Percentiles rank a stretch among this genome's conserved stretches.
Conservation (phyloP, 2,329 filamentous ascomycete species). For the Dactylonectria macrodidyma region DNA sequence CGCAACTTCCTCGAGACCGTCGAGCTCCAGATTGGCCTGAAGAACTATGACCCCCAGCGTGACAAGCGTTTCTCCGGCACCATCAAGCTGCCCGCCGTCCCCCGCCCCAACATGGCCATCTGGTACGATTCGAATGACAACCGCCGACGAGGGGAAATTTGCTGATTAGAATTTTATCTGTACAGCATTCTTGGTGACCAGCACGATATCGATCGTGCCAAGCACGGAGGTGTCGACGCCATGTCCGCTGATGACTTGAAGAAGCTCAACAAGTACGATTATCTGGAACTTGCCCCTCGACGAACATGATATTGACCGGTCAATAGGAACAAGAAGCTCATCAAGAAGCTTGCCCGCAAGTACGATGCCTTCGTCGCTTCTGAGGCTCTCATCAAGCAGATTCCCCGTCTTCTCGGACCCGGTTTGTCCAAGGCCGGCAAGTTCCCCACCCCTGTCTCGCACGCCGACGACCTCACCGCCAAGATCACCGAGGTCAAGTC, state of each 20-base stretch:
- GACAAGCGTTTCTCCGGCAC: slow-evolving; percentile 99
- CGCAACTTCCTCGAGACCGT: slow-evolving; percentile 97
- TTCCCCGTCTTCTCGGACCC: slow-evolving; percentile 98
- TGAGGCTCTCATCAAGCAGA: slow-evolving; percentile 99
- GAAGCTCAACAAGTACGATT: slow-evolving; percentile 92
- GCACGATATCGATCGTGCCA: slow-evolving; percentile 99
- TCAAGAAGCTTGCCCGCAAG: slow-evolving; percentile 99
- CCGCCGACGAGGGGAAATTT: neutral
- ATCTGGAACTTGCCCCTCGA: too few relatives aligned
- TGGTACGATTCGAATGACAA: slow-evolving; percentile 60
- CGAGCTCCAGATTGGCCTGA: slow-evolving; percentile 92
- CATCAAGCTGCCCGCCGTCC: slow-evolving; percentile 93
- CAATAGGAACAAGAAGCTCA: slow-evolving; percentile 97
- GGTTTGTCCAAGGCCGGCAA: slow-evolving; percentile 99
- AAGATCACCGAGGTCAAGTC: slow-evolving; percentile 99
- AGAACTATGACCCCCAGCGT: slow-evolving; percentile 99
- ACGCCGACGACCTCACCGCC: slow-evolving; percentile 91
- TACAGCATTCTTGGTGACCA: slow-evolving; percentile 74
- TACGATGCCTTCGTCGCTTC: slow-evolving; percentile 99
- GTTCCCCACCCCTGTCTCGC: slow-evolving; percentile 98
- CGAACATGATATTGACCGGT: neutral
- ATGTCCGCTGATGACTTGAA: slow-evolving; percentile 99
- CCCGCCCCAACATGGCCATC: slow-evolving; percentile 91
- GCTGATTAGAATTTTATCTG: slow-evolving; percentile 31
- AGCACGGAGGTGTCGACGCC: slow-evolving; percentile 98